Conservation (phyloP, 1,139 yeast genomes). For the Candida sanyaensis region DNA sequence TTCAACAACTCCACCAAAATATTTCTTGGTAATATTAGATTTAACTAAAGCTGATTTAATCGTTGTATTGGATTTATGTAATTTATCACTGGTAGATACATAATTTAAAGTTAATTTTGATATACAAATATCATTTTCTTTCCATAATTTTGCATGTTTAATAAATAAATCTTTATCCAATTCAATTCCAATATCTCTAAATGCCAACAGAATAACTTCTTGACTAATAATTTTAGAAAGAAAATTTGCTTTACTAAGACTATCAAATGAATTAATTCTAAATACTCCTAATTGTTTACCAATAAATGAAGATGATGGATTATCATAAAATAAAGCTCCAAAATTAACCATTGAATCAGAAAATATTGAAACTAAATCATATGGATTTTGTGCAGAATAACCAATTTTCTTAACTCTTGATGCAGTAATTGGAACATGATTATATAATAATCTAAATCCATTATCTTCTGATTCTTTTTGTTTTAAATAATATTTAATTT, state of each 20-base stretch:
- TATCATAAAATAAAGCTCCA: constrained; percentile 67
- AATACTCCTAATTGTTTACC: constrained; percentile 74
- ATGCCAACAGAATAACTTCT: constrained; percentile 60
- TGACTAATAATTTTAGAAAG: constrained; percentile 61
- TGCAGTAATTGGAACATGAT: constrained; percentile 36
- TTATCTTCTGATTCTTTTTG: constrained; percentile 10
- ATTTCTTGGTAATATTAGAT: constrained; percentile 50
- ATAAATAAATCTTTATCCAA: constrained; percentile 42
- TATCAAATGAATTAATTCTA: constrained; percentile 64
- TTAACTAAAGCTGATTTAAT: constrained; percentile 38
- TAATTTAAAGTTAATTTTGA: constrained; percentile 45
- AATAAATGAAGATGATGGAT: constrained; percentile 44
- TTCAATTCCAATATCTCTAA: constrained; percentile 49
- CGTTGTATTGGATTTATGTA: constrained; percentile 33
- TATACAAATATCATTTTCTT: constrained; percentile 54
- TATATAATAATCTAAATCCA: constrained; percentile 23
- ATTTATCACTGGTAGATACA: constrained; percentile 32
- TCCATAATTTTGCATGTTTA: constrained; percentile 63
- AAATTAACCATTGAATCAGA: constrained; percentile 55
- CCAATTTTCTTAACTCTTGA: constrained; percentile 38
- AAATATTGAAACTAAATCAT: constrained; percentile 38
- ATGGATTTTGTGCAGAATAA: constrained; percentile 38
- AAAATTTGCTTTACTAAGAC: constrained; percentile 62
- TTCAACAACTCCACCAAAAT: constrained; percentile 43
- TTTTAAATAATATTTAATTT: constrained; percentile 28